Base-by-base conservation (phyloP, 176 grass and related monocot species). In the Aegilops tauschii region DNA sequence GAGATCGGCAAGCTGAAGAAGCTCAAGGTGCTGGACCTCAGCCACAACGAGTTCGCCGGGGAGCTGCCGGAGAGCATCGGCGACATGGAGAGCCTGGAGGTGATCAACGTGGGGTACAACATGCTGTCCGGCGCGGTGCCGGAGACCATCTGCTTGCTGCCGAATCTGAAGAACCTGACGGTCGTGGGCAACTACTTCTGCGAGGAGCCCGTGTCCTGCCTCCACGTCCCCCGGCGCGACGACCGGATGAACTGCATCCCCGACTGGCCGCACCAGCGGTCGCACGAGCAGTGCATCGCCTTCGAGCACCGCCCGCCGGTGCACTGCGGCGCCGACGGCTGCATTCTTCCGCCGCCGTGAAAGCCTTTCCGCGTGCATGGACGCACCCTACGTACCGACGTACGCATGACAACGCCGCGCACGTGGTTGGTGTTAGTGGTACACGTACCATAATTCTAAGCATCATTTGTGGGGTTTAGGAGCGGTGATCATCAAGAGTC, bases 171-270 rank as follows among this genome's bases (percentile, higher is more conserved):
- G 84, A 98, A 98, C 88, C 88, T 98, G 72, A 98, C 96, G 23
- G n/a, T 90, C 87, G 77, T 88, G 16, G 87, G 85, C 62, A 95
- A 98, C 89, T 98, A 89, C 82, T 92, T 98, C 85, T 91, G 90
- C 68, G 86, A 25, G n/a, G 96, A 93, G 78, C 80, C 93, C 18
- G 91, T 95, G 86, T 63, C 63, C 18, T 98, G 95, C 82, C 90
- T 92, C 49, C 92, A 84, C 84, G 35, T 93, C n/a, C 86, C 85
- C 6, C 61, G 21, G 4, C 87, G 86, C 3, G 89, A 98, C 82
- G 93, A 98, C 86, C 77, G 89, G 12, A 83, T 90, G 82, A 98
- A 98, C 86, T 98, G 95, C 85, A 93, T 98, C 77, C 87, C 86
- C 2, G 84, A 88, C 45, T 82, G 95, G 85, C 95, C 93, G 0